Percentiles rank a stretch among this genome's conserved stretches.
Conservation (phyloP, 129 eudicot species). For the Oenanthe sinensis region DNA sequence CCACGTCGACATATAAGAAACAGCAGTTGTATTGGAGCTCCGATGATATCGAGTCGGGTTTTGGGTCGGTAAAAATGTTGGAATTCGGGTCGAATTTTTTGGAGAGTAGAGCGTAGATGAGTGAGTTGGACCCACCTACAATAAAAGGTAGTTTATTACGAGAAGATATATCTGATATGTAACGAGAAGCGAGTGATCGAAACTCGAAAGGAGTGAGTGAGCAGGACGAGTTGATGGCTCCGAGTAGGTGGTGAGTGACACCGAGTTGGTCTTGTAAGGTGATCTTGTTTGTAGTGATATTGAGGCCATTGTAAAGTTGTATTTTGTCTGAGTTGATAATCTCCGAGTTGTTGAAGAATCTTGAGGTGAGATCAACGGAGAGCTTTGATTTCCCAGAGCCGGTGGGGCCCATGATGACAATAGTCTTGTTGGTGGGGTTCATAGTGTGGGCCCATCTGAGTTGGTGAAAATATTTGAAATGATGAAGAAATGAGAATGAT, state of each 20-base stretch:
- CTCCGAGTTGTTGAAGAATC: slow-evolving; percentile 35
- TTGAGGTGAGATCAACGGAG: slow-evolving; percentile 50
- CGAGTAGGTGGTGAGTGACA: slow-evolving; percentile 67
- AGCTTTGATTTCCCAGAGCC: slow-evolving; percentile 80
- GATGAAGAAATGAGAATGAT: background rate
- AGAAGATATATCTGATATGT: slow-evolving; percentile 26
- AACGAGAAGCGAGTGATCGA: slow-evolving; percentile 30
- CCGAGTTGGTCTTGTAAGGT: slow-evolving; percentile 34
- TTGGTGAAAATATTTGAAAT: slow-evolving; percentile 16
- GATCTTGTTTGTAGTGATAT: slow-evolving; percentile 79
- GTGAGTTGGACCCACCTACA: slow-evolving; percentile 89
- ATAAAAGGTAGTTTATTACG: slow-evolving; percentile 42
- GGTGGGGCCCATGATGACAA: slow-evolving; percentile 69
- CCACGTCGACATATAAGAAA: slow-evolving; percentile 63
- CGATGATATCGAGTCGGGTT: slow-evolving; percentile 22
- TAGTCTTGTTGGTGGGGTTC: slow-evolving; percentile 25
- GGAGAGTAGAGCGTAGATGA: slow-evolving; percentile 49
- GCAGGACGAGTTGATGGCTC: slow-evolving; percentile 36
- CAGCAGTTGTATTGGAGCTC: slow-evolving; percentile 60
- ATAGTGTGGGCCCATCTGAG: slow-evolving; percentile 14
- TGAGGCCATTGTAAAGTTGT: slow-evolving; percentile 59
- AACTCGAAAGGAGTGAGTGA: slow-evolving; percentile 42
- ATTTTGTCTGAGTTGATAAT: slow-evolving; percentile 81
- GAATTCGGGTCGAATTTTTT: slow-evolving; percentile 34
- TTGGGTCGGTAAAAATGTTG: slow-evolving; percentile 34